Evolutionary conservation across 768 basidiomycete species (phyloP).

Genomic region (Pleurotus cornucopiae): DNA sequence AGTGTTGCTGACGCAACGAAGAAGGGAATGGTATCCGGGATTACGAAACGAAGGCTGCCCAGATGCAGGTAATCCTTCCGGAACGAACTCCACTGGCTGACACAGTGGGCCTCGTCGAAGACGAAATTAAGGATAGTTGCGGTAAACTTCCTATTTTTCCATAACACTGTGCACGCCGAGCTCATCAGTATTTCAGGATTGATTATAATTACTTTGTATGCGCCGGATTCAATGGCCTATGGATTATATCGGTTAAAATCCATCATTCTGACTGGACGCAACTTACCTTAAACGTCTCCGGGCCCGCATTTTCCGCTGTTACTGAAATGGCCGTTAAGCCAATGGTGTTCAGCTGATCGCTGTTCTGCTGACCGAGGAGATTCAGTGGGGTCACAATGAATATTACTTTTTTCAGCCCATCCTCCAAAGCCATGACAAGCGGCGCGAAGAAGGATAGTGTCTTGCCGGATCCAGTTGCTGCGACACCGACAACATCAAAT

Average conservation of each 20-base stretch:
- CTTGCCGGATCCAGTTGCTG: slow-evolving; percentile 19
- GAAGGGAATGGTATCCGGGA: slow-evolving; percentile 24
- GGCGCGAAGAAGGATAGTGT: slow-evolving; percentile 19
- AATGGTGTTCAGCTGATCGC: slow-evolving; percentile 6
- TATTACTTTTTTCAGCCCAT: slow-evolving; percentile 13
- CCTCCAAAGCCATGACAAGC: slow-evolving; percentile 14
- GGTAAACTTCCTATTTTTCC: slow-evolving; percentile 17
- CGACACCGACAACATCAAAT: slow-evolving; percentile 16
- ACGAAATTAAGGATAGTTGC: slow-evolving; percentile 21
- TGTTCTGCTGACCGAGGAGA: slow-evolving; percentile 25
- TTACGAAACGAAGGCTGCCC: slow-evolving; percentile 19
- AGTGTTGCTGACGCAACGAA: slow-evolving; percentile 30
- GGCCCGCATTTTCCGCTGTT: slow-evolving; percentile 10
- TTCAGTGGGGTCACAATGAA: slow-evolving; percentile 26
- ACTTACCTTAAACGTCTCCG: slow-evolving; percentile 18
- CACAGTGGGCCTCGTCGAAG: slow-evolving; percentile 37
- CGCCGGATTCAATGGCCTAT: slow-evolving; percentile 20
- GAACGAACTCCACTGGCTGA: slow-evolving; percentile 33
- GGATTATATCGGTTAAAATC: background rate
- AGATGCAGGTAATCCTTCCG: slow-evolving; percentile 26
- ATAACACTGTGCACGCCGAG: slow-evolving; percentile 16
- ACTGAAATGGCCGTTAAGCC: slow-evolving; percentile 18
- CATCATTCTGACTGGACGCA: background rate
- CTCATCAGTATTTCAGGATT: slow-evolving; percentile 24
- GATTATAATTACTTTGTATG: slow-evolving; percentile 21